Evolutionary conservation across 225 moss, liverwort and hornwort genomes (phyloP).

Genomic region (Marchantia paleacea): DNA sequence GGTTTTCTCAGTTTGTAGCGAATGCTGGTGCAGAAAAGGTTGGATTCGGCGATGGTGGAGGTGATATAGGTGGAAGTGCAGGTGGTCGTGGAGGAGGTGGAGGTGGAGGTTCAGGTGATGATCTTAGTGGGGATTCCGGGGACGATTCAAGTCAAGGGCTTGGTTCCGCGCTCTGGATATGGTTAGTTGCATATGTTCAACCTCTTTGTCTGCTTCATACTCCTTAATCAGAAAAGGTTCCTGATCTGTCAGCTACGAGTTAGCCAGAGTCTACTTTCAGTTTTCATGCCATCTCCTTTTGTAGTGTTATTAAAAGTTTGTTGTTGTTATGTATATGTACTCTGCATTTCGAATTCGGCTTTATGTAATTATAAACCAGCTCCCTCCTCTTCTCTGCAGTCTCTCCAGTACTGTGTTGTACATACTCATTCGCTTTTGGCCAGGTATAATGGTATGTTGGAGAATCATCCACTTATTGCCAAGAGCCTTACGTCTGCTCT

Average conservation of each 20-base stretch:
- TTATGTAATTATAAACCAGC: too few relatives aligned
- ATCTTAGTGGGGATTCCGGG: constrained; percentile 15
- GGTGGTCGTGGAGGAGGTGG: constrained; percentile 29
- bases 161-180: constrained; percentile 34
- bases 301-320: not conserved
- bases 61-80: constrained; percentile 22
- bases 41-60: constrained; percentile 20
- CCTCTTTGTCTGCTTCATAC: too few relatives aligned
- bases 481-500: constrained; percentile 46
- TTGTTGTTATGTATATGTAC: not conserved
- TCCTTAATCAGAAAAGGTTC: too few relatives aligned
- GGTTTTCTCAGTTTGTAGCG: not conserved
- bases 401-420: not conserved
- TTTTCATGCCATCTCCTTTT: not conserved
- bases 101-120: constrained; percentile 25
- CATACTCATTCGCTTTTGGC: not conserved
- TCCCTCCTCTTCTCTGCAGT: too few relatives aligned
- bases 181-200: constrained; percentile 23
- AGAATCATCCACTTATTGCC: constrained; percentile 41
- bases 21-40: constrained; percentile 23
- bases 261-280: too few relatives aligned
- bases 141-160: constrained; percentile 20
- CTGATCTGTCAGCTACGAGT: too few relatives aligned
- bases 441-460: constrained; percentile 44
- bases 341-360: too few relatives aligned